These are phyloP conservation scores for Kurtzmaniella natalensis DNA, from an alignment of 1,139 yeast species.

Conservation along the genomic window DNA sequence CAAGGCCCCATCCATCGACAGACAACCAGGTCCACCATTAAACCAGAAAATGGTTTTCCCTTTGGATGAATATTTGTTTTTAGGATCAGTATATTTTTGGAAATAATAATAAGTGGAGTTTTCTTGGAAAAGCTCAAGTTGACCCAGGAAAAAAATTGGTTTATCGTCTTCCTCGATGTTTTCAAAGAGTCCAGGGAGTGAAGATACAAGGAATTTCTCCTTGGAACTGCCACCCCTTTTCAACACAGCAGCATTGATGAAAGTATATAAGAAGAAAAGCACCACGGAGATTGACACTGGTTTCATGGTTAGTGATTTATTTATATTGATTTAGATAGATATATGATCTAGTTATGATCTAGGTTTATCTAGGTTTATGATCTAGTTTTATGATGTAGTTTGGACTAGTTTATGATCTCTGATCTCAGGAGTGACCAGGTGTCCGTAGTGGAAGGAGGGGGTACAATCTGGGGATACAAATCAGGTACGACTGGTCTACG, in stretches of 20 bases:
- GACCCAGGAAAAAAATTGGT: slow-evolving; percentile 71
- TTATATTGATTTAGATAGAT: no score
- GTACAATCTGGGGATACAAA: no score
- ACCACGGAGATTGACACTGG: slow-evolving; percentile 1
- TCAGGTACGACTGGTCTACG: no score
- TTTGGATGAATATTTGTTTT: slow-evolving; percentile 25
- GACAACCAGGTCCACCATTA: slow-evolving; percentile 97
- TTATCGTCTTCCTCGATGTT: slow-evolving; percentile 28
- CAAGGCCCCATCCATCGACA: slow-evolving; percentile 95
- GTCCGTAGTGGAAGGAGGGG: no score
- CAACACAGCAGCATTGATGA: slow-evolving; percentile 2
- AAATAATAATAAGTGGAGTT: slow-evolving; percentile 68
- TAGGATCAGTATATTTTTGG: slow-evolving; percentile 58
- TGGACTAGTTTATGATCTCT: no score
- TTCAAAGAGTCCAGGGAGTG: slow-evolving; percentile 37
- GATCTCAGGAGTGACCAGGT: no score
- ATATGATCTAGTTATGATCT: no score
- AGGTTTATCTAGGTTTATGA: no score
- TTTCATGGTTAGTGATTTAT: no score
- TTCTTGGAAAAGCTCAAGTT: slow-evolving; percentile 50
- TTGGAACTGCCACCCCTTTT: slow-evolving; percentile 12
- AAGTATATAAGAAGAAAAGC: background rate
- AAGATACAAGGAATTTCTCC: slow-evolving; percentile 29
- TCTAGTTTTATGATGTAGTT: no score
- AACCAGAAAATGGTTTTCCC: slow-evolving; percentile 71